Evolutionary conservation across 495 filamentous ascomycete species (phyloP).

Genomic region (Penicillium paxilli): DNA sequence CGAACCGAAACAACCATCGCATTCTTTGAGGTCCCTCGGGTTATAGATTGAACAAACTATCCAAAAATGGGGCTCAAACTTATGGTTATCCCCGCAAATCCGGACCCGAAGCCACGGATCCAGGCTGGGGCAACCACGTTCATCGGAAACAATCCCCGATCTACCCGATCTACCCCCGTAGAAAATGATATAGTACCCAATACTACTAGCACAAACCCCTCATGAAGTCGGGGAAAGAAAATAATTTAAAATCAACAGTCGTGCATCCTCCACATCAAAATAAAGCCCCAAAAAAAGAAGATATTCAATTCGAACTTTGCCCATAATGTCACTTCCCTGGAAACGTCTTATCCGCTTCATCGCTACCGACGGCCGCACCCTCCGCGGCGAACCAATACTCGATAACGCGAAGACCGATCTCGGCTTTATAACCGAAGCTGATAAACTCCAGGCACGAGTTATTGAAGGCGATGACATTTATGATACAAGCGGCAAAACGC

Average conservation of each 20-base stretch:
- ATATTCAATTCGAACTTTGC: neutral
- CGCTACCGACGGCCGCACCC: slow-evolving; percentile 41
- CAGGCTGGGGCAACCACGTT: too few relatives aligned
- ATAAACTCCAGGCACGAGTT: slow-evolving; percentile 37
- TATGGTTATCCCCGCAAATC: too few relatives aligned
- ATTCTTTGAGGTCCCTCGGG: too few relatives aligned
- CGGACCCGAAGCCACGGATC: neutral
- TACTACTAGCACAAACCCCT: too few relatives aligned
- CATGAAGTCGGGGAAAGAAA: neutral
- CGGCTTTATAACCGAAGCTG: slow-evolving; percentile 35
- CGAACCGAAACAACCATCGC: too few relatives aligned
- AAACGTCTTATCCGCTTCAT: slow-evolving; percentile 51
- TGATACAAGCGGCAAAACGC: slow-evolving; percentile 32
- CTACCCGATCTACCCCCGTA: slow-evolving; percentile 11
- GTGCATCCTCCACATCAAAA: neutral
- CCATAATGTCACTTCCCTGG: slow-evolving; percentile 32
- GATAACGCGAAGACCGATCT: slow-evolving; percentile 38
- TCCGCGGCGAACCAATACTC: slow-evolving; percentile 50
- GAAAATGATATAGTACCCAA: neutral
- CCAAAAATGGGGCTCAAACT: too few relatives aligned
- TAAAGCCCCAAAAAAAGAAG: neutral
- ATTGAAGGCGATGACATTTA: slow-evolving; percentile 42
- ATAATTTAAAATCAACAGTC: neutral
- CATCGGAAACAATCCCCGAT: neutral
- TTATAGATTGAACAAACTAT: too few relatives aligned